A percentile compares a stretch with the other conserved stretches of the same genome.
These are phyloP conservation scores for Mallotus japonicus DNA, from an alignment of 441 rosid genomes.

Conservation along the genomic window DNA sequence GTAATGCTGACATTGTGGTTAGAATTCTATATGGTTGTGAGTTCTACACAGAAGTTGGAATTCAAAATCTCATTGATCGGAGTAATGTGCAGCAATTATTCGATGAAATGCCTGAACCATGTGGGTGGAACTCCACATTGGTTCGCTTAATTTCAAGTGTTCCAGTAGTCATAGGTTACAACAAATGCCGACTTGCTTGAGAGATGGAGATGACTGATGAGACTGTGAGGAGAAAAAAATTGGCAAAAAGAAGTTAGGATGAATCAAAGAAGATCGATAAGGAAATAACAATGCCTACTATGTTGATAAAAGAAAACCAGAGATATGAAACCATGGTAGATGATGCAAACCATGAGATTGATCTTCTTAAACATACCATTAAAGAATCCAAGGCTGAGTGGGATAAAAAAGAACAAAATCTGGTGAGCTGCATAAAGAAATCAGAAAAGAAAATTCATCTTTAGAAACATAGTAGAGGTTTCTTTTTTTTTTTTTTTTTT, in stretches of 20 bases:
- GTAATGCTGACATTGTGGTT: background rate
- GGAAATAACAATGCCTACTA: too few species aligned
- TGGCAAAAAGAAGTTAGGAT: too few species aligned
- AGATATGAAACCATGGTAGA: constrained; percentile 64
- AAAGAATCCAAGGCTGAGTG: constrained; percentile 56
- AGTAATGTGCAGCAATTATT: too few species aligned
- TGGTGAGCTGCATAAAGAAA: constrained; percentile 46
- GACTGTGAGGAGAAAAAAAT: too few species aligned
- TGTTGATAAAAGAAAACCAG: constrained; percentile 55
- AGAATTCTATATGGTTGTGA: constrained; percentile 23
- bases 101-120: too few species aligned
- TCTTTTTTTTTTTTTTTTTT: too few species aligned
- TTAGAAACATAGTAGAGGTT: constrained; percentile 55
- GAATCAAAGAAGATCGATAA: too few species aligned
- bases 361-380: constrained; percentile 38
- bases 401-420: constrained; percentile 65
- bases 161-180: too few species aligned
- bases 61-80: constrained; percentile 24
- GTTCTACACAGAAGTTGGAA: constrained; percentile 22
- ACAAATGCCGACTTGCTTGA: too few species aligned
- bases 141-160: too few species aligned
- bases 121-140: too few species aligned
- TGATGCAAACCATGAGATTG: constrained; percentile 59
- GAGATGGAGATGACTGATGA: too few species aligned
- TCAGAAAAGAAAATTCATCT: constrained; percentile 50